Evolutionary conservation across 2,329 filamentous ascomycete species (phyloP).

Genomic region (Ceratocystis colombiana): DNA sequence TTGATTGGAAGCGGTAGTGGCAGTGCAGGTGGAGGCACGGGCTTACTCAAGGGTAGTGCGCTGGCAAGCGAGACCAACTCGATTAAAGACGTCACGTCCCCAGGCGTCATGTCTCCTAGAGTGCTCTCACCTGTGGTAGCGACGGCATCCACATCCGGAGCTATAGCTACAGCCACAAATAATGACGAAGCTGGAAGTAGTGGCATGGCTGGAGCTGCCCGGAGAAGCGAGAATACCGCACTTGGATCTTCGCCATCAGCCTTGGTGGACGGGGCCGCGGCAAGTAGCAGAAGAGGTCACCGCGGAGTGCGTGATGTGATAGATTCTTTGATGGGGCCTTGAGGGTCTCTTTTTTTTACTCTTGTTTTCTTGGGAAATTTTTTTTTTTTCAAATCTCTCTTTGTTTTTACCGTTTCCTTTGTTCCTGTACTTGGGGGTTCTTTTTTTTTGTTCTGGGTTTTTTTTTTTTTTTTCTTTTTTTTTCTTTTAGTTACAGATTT

Average conservation of each 20-base stretch:
- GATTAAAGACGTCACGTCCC: constrained; percentile 38
- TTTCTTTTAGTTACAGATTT: neutral
- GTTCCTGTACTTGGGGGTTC: neutral
- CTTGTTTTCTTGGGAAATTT: neutral
- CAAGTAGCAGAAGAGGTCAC: neutral
- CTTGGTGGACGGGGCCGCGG: neutral
- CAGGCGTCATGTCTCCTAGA: constrained; percentile 35
- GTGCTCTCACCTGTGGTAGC: constrained; percentile 19
- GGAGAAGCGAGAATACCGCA: neutral
- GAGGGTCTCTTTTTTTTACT: constrained; percentile 26
- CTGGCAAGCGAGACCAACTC: constrained; percentile 51
- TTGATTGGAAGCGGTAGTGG: constrained; percentile 40
- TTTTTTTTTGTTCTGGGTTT: neutral
- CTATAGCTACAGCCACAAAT: neutral
- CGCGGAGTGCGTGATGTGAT: constrained; percentile 28
- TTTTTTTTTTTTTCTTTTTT: neutral
- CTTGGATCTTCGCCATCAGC: neutral
- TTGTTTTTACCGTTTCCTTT: neutral
- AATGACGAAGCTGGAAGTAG: neutral
- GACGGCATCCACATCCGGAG: neutral
- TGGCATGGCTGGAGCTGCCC: neutral
- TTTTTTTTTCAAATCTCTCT: neutral
- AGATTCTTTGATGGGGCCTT: constrained; percentile 45
- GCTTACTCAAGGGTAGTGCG: constrained; percentile 41
- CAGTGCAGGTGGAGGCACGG: constrained; percentile 29